Conservation (phyloP, 768 basidiomycete genomes). For the Suillus hirtellus region DNA sequence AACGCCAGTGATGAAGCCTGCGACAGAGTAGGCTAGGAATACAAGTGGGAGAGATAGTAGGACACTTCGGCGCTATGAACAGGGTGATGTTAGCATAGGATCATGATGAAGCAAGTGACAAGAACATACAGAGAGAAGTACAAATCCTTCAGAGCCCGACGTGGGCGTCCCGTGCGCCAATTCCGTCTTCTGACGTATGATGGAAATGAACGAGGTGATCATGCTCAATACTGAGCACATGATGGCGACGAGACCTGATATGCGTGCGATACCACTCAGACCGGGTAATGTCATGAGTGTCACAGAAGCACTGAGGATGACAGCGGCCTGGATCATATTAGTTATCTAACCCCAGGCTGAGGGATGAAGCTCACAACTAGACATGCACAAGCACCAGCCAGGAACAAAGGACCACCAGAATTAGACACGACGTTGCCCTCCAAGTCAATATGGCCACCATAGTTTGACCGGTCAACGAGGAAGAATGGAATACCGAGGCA, state of each 20-base stretch:
- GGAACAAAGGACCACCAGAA: constrained; percentile 55
- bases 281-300: constrained; percentile 81
- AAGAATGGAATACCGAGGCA: constrained; percentile 82
- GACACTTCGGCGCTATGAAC: constrained; percentile 49
- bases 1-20: constrained; percentile 66
- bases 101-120: constrained; percentile 5
- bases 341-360: constrained; percentile 1
- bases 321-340: constrained; percentile 58
- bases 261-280: constrained; percentile 60
- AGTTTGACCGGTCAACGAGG: constrained; percentile 55
- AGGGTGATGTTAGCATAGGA: not conserved
- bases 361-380: constrained; percentile 51
- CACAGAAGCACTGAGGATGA: constrained; percentile 78
- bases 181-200: constrained; percentile 71
- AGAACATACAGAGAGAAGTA: constrained; percentile 48
- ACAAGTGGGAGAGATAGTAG: constrained; percentile 73
- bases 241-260: constrained; percentile 67
- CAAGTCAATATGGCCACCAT: constrained; percentile 53
- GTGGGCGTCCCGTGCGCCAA: constrained; percentile 51
- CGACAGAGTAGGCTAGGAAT: constrained; percentile 69
- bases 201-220: constrained; percentile 64
- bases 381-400: constrained; percentile 65
- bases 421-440: constrained; percentile 51
- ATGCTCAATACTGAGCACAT: constrained; percentile 71
- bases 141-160: constrained; percentile 54